Evolutionary conservation across 768 basidiomycete species (phyloP).

Genomic region (Lactarius hengduanensis): DNA sequence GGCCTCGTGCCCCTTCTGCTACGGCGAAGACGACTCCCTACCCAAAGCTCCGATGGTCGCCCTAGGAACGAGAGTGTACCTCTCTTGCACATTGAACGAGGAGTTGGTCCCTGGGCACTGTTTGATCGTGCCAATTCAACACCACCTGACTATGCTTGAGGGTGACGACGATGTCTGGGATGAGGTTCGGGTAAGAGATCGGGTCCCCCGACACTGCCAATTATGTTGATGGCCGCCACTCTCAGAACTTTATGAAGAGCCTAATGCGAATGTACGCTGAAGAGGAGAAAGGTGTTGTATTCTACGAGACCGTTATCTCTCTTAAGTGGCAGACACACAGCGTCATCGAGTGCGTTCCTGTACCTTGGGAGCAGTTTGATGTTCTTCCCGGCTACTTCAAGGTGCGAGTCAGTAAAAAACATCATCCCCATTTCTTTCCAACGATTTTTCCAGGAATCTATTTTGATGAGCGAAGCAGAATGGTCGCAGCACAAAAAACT

Average conservation of each 20-base stretch:
- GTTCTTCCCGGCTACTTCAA: conserved; percentile 91
- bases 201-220: background rate
- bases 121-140: conserved; percentile 93
- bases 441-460: conserved; percentile 70
- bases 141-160: conserved; percentile 87
- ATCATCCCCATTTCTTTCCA: background rate
- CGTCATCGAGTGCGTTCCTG: conserved; percentile 89
- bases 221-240: background rate
- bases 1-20: conserved; percentile 84
- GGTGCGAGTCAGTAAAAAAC: conserved; percentile 43
- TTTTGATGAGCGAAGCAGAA: conserved; percentile 88
- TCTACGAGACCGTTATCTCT: conserved; percentile 90
- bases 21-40: conserved; percentile 85
- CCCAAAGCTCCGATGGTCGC: conserved; percentile 89
- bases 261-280: conserved; percentile 93
- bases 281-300: conserved; percentile 90
- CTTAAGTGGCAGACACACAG: conserved; percentile 90
- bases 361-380: conserved; percentile 87
- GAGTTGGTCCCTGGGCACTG: conserved; percentile 93
- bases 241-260: conserved; percentile 83
- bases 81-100: conserved; percentile 85
- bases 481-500: conserved; percentile 99
- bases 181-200: conserved; percentile 78
- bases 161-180: conserved; percentile 99
- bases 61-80: conserved; percentile 85